Evolutionary conservation across 2,329 filamentous ascomycete genomes (phyloP).

Genomic region (Xylaria sp.): DNA sequence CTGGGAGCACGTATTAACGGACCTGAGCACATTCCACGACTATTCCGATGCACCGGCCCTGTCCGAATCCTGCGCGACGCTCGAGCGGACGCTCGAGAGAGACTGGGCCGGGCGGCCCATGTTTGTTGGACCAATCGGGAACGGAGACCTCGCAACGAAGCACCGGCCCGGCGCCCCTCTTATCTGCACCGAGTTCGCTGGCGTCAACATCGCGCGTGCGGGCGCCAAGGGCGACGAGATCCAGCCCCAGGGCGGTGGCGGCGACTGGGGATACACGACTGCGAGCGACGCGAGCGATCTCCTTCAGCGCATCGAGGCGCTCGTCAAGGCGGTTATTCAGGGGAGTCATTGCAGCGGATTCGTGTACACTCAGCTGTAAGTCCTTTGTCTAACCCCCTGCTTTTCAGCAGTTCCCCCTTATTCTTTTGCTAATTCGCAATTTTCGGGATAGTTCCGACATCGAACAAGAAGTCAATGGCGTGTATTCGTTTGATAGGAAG

Average conservation of each 20-base stretch:
- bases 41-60: conserved; percentile 69
- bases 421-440: conserved; percentile 11
- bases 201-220: conserved; percentile 70
- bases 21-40: conserved; percentile 75
- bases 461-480: conserved; percentile 74
- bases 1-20: conserved; percentile 74
- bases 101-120: conserved; percentile 62
- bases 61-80: conserved; percentile 61
- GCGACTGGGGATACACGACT: conserved; percentile 76
- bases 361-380: conserved; percentile 73
- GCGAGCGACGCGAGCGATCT: conserved; percentile 69
- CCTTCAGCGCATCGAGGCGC: conserved; percentile 64
- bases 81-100: conserved; percentile 63
- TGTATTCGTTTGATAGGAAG: conserved; percentile 70
- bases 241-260: conserved; percentile 51
- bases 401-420: too few relatives aligned
- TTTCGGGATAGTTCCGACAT: conserved; percentile 59
- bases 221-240: conserved; percentile 46
- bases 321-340: conserved; percentile 67
- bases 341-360: conserved; percentile 67
- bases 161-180: conserved; percentile 67
- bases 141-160: conserved; percentile 59
- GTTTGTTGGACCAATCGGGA: conserved; percentile 60
- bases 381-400: neutral
- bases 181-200: conserved; percentile 74